Evolutionary conservation across 2,329 filamentous ascomycete species (phyloP).

Genomic region (Colletotrichum eremochloae): DNA sequence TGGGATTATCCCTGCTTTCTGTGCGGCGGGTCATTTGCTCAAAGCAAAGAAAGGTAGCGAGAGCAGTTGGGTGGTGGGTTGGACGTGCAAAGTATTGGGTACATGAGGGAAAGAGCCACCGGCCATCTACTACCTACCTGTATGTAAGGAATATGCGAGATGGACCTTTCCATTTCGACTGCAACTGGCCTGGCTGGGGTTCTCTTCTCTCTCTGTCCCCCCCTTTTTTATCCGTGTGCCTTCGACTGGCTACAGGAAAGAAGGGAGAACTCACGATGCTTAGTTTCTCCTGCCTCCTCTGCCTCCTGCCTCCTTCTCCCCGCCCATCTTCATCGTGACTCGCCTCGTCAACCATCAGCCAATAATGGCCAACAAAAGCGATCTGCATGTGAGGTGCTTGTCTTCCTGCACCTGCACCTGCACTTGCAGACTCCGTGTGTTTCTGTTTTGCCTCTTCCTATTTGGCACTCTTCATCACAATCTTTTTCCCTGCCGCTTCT

Average conservation of each 20-base stretch:
- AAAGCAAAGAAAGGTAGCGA: conserved; percentile 13
- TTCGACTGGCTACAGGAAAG: conserved; percentile 6
- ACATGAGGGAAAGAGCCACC: conserved; percentile 15
- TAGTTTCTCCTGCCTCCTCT: conserved; percentile 4
- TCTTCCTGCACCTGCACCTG: conserved; percentile 14
- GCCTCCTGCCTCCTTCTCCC: conserved; percentile 6
- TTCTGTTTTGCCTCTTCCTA: conserved; percentile 32
- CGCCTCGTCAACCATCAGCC: conserved; percentile 14
- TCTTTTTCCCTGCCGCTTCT: conserved; percentile 13
- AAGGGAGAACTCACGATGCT: conserved; percentile 33
- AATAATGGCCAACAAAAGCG: conserved; percentile 25
- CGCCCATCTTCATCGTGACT: conserved; percentile 9
- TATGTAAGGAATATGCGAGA: conserved; percentile 22
- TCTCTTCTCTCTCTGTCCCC: background rate
- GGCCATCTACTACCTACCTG: background rate
- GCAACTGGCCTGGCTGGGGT: conserved; percentile 7
- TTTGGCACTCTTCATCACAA: conserved; percentile 30
- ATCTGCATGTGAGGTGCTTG: conserved; percentile 33
- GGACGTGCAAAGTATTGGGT: conserved; percentile 24
- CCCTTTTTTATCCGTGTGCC: background rate
- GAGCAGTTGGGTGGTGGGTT: conserved; percentile 7
- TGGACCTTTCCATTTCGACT: conserved; percentile 33
- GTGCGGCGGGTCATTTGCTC: conserved; percentile 28
- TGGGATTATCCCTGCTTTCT: conserved; percentile 28
- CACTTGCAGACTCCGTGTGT: conserved; percentile 19